phyloP scores from a whole-genome alignment of 2,329 filamentous ascomycete species.

The Cadophora malorum region DNA sequence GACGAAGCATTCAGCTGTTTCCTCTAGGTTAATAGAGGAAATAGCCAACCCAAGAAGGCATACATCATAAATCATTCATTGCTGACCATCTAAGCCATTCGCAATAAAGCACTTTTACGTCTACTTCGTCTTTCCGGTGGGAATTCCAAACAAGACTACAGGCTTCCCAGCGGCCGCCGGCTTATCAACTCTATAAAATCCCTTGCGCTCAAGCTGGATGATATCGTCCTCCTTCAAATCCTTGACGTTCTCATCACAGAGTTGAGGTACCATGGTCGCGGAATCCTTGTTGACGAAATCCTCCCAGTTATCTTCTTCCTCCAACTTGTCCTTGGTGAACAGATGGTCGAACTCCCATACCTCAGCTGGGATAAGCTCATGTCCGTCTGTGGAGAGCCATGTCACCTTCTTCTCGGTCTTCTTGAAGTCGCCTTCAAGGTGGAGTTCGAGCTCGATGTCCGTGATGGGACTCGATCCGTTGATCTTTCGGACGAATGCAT shows the following conservation, averaged over 20 bases:
- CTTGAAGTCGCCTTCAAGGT: slow-evolving; percentile 92
- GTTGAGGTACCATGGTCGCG: slow-evolving; percentile 73
- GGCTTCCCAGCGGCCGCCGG: slow-evolving; percentile 63
- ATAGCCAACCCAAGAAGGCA: background rate
- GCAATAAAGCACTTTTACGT: slow-evolving; percentile 6
- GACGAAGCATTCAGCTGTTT: background rate
- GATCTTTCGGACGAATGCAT: slow-evolving; percentile 78
- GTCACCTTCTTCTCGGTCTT: slow-evolving; percentile 96
- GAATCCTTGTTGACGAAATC: slow-evolving; percentile 80
- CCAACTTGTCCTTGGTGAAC: slow-evolving; percentile 92
- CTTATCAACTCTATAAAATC: slow-evolving; percentile 85
- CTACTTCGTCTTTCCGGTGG: slow-evolving; percentile 64
- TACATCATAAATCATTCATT: slow-evolving; percentile 19
- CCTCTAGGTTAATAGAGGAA: background rate
- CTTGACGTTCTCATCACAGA: slow-evolving; percentile 82
- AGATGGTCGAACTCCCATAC: slow-evolving; percentile 95
- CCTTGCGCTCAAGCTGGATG: slow-evolving; percentile 93
- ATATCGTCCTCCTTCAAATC: slow-evolving; percentile 86
- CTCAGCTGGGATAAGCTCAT: slow-evolving; percentile 81
- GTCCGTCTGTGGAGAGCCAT: slow-evolving; percentile 80
- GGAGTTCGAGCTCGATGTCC: slow-evolving; percentile 79
- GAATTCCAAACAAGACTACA: slow-evolving; percentile 72
- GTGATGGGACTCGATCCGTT: slow-evolving; percentile 66
- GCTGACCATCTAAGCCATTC: slow-evolving; percentile 4
- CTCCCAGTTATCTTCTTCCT: slow-evolving; percentile 85